Base-by-base conservation (phyloP, 768 basidiomycete species). In the Cystoderma amianthinum region DNA sequence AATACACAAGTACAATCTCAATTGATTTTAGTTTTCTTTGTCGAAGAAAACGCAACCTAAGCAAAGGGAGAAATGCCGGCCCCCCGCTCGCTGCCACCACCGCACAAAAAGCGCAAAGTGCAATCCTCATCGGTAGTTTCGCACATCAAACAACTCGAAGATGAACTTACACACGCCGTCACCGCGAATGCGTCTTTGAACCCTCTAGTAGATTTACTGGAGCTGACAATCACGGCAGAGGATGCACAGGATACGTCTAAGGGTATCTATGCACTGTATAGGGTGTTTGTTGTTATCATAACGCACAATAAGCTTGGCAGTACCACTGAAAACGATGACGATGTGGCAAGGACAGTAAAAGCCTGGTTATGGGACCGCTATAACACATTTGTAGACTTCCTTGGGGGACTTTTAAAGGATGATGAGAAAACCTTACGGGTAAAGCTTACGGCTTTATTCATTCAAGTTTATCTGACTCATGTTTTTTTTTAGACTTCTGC, bases 331-430 rank as follows among this genome's bases (percentile, higher is more conserved):
- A 63, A 65, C 19, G 69, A 68, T 12, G 65, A 75, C 23, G 80
- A 78, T 19, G 74, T 72, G 12, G 72, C 76, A 30, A 77, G 77
- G 50, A 68, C 74, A 13, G 85, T 92, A 5, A 78, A 82, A 47
- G 65, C 69, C 18, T 97, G 94, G 94, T 62, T 93, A 38, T 78
- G 79, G 70, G 88, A 82, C 45, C 69, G 80, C 32, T 64, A 94
- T 38, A 74, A 83, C 39, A 63, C 71, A 2, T 97, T 84, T 59
- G 72, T 80, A 33, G 73, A 78, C 21, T 71, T 86, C 36, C 65
- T 96, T 36, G 71, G 70, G 12, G 76, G 81, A 2, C 58, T 94
- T 20, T 53, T 95, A 47, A 74, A 85, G 54, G 86, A 91, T 48
- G 76, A 83, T 16, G 92, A 97, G 55, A 71, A 80, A 33, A 61